phyloP scores from a whole-genome alignment of 2,329 filamentous ascomycete species.

The Rasamsonia emersonii region DNA sequence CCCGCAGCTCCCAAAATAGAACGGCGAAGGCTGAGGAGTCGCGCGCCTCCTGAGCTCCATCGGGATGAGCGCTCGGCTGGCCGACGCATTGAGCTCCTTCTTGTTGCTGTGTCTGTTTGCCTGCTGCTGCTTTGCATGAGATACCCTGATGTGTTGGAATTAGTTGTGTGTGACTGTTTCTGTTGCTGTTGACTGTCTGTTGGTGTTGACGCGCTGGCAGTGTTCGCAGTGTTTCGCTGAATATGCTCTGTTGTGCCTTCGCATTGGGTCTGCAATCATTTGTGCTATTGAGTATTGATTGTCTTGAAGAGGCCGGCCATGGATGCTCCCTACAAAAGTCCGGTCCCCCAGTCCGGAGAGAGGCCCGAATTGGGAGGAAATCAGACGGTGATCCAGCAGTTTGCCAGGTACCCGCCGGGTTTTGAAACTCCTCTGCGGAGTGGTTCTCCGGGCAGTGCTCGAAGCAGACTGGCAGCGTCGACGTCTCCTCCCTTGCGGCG shows the following conservation, averaged over 20 bases:
- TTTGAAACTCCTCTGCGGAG: constrained; percentile 28
- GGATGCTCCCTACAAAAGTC: constrained; percentile 23
- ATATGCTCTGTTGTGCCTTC: too few relatives aligned
- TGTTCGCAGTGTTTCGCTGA: too few relatives aligned
- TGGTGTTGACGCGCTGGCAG: too few relatives aligned
- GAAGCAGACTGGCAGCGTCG: constrained; percentile 22
- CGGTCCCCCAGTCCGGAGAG: constrained; percentile 19
- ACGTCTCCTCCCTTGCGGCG: constrained; percentile 30
- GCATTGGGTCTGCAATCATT: too few relatives aligned
- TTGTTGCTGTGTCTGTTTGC: too few relatives aligned
- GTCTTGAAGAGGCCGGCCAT: constrained; percentile 12
- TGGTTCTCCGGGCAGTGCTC: constrained; percentile 28
- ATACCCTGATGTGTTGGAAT: too few relatives aligned
- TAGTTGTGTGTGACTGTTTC: too few relatives aligned
- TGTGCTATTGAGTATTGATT: background rate
- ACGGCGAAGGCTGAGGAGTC: constrained; percentile 5
- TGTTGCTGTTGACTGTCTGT: too few relatives aligned
- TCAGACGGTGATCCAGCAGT: constrained; percentile 30
- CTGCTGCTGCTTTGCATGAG: too few relatives aligned
- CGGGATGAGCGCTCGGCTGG: too few relatives aligned
- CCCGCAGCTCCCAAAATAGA: constrained; percentile 11
- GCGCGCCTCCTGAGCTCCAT: too few relatives aligned
- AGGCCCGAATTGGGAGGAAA: constrained; percentile 16
- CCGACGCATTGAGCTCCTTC: too few relatives aligned
- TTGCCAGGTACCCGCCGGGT: constrained; percentile 27